Evolutionary conservation across 345 rosid species (phyloP).

Genomic region (Hibiscus tridactylites): DNA sequence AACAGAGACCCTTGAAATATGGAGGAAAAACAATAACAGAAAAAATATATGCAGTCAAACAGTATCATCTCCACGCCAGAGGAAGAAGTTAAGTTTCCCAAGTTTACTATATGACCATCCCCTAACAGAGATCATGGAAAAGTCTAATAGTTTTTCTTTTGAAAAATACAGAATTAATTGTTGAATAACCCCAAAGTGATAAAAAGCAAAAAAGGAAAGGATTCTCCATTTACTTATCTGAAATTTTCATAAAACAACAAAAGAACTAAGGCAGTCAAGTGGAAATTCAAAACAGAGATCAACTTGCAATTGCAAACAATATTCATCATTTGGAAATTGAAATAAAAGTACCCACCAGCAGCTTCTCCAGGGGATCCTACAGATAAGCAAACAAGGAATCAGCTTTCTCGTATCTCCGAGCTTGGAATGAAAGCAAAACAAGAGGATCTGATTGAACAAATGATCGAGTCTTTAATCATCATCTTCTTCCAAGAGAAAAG

Average conservation of each 20-base stretch:
- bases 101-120: not conserved
- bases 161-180: not conserved
- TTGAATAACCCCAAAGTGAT: not conserved
- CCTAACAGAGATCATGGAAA: not conserved
- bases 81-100: slow-evolving; percentile 5
- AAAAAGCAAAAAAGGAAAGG: not conserved
- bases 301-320: not conserved
- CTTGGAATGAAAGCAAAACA: not conserved
- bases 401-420: not conserved
- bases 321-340: not conserved
- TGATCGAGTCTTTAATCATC: not conserved
- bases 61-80: not conserved
- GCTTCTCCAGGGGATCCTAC: not conserved
- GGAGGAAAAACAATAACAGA: slow-evolving; percentile 16
- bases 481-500: not conserved
- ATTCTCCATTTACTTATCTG: not conserved
- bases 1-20: slow-evolving; percentile 27
- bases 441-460: not conserved
- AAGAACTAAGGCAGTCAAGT: not conserved
- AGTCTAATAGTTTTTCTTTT: not conserved
- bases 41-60: not conserved
- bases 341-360: not conserved
- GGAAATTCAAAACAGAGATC: not conserved
- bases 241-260: not conserved
- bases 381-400: not conserved